A percentile compares a stretch with the other conserved stretches of the same genome.
Conservation (phyloP, 208 protist species). For the Tetramitus jugosus region DNA sequence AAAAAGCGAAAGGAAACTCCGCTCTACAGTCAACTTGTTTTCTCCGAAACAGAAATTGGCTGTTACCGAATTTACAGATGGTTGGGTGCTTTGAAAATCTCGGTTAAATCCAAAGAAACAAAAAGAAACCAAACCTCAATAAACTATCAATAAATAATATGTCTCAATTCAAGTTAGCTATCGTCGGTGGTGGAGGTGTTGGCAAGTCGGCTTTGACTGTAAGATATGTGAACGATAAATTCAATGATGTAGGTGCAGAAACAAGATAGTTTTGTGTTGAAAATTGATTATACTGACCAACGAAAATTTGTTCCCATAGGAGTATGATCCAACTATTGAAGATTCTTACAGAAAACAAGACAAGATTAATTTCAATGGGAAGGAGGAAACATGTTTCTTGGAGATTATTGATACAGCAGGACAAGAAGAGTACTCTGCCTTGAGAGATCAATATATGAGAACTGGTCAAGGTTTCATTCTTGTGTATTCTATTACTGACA, state of each 20-base stretch:
- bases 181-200: slow-evolving; percentile 28
- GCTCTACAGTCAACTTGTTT: too few relatives aligned
- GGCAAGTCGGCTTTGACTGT: slow-evolving; percentile 29
- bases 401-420: slow-evolving; percentile 42
- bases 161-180: not conserved
- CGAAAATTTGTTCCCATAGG: too few relatives aligned
- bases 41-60: too few relatives aligned
- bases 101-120: not conserved
- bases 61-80: too few relatives aligned
- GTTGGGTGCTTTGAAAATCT: too few relatives aligned
- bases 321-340: slow-evolving; percentile 59
- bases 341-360: slow-evolving; percentile 57
- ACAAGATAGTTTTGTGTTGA: not conserved
- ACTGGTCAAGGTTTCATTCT: slow-evolving; percentile 33
- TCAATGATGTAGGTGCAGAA: slow-evolving; percentile 38
- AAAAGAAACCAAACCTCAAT: not conserved
- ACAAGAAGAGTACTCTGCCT: too few relatives aligned
- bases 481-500: slow-evolving; percentile 36
- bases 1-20: too few relatives aligned
- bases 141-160: not conserved
- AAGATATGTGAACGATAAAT: not conserved
- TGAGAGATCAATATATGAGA: slow-evolving; percentile 43
- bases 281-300: not conserved
- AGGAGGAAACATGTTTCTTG: slow-evolving; percentile 36
- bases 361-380: slow-evolving; percentile 42